Base-by-base conservation (phyloP, 345 rosid genomes). In the Rhizophora mangle region DNA sequence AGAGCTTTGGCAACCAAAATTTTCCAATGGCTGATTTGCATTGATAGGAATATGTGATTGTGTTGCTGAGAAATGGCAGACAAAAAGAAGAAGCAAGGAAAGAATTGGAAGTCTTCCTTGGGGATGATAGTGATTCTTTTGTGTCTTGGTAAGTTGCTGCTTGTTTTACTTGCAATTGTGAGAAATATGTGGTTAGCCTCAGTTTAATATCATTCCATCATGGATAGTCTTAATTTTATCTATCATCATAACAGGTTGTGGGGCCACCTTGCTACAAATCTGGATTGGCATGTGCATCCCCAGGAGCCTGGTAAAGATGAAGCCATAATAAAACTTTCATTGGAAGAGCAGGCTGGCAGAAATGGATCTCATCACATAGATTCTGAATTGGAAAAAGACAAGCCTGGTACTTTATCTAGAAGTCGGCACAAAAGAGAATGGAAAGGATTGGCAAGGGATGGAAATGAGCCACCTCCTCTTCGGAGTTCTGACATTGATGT, bases 11-110 rank as follows among this genome's bases (percentile, higher is more conserved):
- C 30, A 55, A 24, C 13, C 52, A 63, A 6, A 43, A 22, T 32
- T 43, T 39, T 54, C 52, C 24, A 46, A 57, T 29, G 9, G 76
- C 15, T 15, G 32, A 46, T 74, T 77, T 74, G 30, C 69, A 36
- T 70, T 82, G 72, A 63, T 86, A 93, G 98, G 97, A 93, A 62
- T 93, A 93, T 59, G 96, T 93, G 74, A 86, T 91, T 72, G 97
- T 93, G 70, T 83, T 93, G 75, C 84, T 93, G 71, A 89, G 83
- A 73, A 93, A 93, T 74, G 98, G 98, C 75, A 85, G 93, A 78
- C 78, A 85, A 68, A 93, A 81, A 76, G 94, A 89, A 53, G 97
- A 88, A 82, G 94, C 98, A 34, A 85, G 82, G 74, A 89, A 80
- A 59, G 99, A 96, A 81, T 72, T 96, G 86, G 75, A 86, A 54